A percentile compares a stretch with the other conserved stretches of the same genome.
Evolutionary conservation across 1,284 basidiomycete genomes (phyloP).

Genomic region (Chondrostereum purpureum): DNA sequence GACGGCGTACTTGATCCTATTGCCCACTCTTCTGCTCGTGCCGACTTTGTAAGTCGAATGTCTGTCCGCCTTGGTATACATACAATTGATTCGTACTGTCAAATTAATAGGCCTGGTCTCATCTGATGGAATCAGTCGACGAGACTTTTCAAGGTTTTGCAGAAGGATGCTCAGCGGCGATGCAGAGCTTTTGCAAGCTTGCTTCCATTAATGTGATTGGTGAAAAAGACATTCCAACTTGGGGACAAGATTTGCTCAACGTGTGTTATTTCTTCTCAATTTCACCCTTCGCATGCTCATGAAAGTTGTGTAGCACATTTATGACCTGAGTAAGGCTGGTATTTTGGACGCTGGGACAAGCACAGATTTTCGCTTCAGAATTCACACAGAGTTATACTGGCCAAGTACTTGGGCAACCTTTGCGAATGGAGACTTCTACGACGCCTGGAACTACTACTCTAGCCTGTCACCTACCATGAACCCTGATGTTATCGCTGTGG

Average conservation of each 20-base stretch:
- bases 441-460: not conserved
- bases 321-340: not conserved
- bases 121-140: conserved; percentile 2
- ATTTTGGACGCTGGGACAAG: not conserved
- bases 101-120: conserved; percentile 1
- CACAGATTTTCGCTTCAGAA: not conserved
- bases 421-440: not conserved
- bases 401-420: not conserved
- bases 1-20: conserved; percentile 1
- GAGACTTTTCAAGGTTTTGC: conserved; percentile 3
- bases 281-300: not conserved
- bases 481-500: not conserved
- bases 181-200: not conserved
- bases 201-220: not conserved
- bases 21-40: not conserved
- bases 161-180: not conserved
- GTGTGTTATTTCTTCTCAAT: not conserved
- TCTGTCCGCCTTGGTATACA: too few relatives aligned
- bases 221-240: not conserved
- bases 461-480: too few relatives aligned
- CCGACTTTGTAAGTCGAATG: conserved; percentile 1
- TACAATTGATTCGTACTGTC: too few relatives aligned
- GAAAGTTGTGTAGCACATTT: not conserved
- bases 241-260: not conserved
- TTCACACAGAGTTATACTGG: not conserved